Evolutionary conservation across 2,329 filamentous ascomycete species (phyloP), one percentile per base, ranked within the genome.

Genomic region (Exophiala dermatitidis): DNA sequence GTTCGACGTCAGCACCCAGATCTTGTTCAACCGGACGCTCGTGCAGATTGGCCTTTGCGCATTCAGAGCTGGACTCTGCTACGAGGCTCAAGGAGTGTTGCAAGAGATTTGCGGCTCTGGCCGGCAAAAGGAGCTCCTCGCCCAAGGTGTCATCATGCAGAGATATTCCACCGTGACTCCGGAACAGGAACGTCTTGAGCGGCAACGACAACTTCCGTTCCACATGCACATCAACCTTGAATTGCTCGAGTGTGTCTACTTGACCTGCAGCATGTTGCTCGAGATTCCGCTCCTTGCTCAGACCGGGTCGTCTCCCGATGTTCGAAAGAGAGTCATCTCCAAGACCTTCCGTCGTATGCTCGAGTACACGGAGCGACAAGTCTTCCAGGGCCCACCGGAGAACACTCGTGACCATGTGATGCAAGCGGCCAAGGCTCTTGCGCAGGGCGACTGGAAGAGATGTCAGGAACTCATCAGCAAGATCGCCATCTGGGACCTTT

Each of bases 201-300:
- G 93, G 70, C 91, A 97, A 75, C 85, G 93, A 65, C 93, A 98
- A 75, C 81, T 98, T 63, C 93, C 93, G 36, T 98, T 98, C 84
- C 93, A 98, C 78, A 96, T 98, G 90, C 93, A 98, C 80, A 98
- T 98, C 79, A 98, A 98, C 78, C 81, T 98, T 48, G 93, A 98
- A 72, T 82, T 98, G 51, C 82, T 98, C 37, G 93, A 98, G 77
- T 97, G 93, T 68, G 91, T 97, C 58, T 98, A 98, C 76, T 81
- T 98, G 55, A 97, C 93, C 47, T 97, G 91, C 78, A 96, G 90
- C 74, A 98, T 98, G 93, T 86, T 98, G 62, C 82, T 98, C 53
- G 93, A 98, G 76, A 97, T 98, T 59, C 93, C 93, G 56, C 84
- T 97, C 44, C 84, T 98, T 63, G 94, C 93, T 46, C 93, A 97